These are phyloP conservation scores for Asparagopsis taxiformis DNA, from an alignment of 31 red algal genomes.

Conservation along the genomic window DNA sequence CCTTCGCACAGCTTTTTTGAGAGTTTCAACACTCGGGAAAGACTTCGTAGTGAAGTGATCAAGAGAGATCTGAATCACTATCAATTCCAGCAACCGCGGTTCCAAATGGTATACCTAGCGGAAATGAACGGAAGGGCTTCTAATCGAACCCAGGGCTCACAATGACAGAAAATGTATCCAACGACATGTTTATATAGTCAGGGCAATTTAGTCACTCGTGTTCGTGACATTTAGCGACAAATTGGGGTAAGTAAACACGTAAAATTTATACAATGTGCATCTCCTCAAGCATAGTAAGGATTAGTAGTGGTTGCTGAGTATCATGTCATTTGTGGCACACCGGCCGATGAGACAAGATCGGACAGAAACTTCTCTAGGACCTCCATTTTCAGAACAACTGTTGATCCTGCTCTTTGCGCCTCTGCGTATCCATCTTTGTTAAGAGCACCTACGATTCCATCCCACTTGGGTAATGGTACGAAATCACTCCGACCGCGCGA, in stretches of 20 bases:
- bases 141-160: too few relatives aligned
- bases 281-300: conserved; percentile 1
- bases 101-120: conserved; percentile 38
- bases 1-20: conserved; percentile 29
- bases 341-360: conserved; percentile 62
- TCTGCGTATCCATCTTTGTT: conserved; percentile 50
- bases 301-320: conserved; percentile 28
- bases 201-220: too few relatives aligned
- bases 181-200: too few relatives aligned
- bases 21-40: not conserved
- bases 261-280: conserved; percentile 1
- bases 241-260: not conserved
- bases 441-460: conserved; percentile 59
- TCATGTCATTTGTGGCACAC: not conserved
- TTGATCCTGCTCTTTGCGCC: conserved; percentile 65
- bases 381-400: conserved; percentile 74
- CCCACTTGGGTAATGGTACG: conserved; percentile 68
- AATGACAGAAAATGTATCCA: too few relatives aligned
- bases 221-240: too few relatives aligned
- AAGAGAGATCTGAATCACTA: conserved; percentile 24
- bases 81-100: conserved; percentile 42
- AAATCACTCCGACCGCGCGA: conserved; percentile 42
- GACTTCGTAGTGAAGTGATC: not conserved
- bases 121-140: too few relatives aligned
- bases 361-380: conserved; percentile 71